Base-by-base conservation (phyloP, 2,329 filamentous ascomycete genomes). In the Alternaria conjuncta region DNA sequence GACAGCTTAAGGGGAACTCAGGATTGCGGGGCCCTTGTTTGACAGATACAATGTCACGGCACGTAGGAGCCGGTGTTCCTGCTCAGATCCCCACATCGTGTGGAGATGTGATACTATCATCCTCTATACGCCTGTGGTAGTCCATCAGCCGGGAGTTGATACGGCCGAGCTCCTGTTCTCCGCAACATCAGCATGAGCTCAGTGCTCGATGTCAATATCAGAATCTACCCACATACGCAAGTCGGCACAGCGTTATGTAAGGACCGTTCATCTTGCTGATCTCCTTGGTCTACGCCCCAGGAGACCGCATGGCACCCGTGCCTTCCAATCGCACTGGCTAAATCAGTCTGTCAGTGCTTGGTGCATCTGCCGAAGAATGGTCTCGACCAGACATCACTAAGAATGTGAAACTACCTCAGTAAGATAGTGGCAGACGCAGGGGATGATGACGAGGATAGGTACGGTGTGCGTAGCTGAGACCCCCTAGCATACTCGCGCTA, bases 391-490 rank as follows among this genome's bases (percentile, higher is more conserved):
- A 49, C 25, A 9, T 44, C 15, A 54, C 30, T 28, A 44, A 46
- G 32, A 44, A 63, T 50, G 50, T 51, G 50, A 45, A 55, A 55
- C 32, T 60, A 15, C 20, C n/a, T 26, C 7, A 21, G 32, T 55
- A 32, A 45, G 32, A 30, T 28, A 55, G 18, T 55, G 18, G 50
- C 32, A 20, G 28, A 60, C 36, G 26, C 56, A 63, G 56, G 60
- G 56, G 26, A 28, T 20, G 28, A 20, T 43, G 18, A 26, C n/a
- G 20, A 36, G 50, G 44, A 26, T 53, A 60, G 32, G 36, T 51
- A 59, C 51, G 21, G 28, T 41, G 45, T 60, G 51, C 20, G 55
- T 46, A 46, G 50, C 56, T 59, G 51, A 56, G 50, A 53, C 51
- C 36, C 32, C 51, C 61, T 60, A 36, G 11, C 26, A 28, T 44